Conservation (phyloP, 306 rosid genomes). For the Lathyrus tuberosus region DNA sequence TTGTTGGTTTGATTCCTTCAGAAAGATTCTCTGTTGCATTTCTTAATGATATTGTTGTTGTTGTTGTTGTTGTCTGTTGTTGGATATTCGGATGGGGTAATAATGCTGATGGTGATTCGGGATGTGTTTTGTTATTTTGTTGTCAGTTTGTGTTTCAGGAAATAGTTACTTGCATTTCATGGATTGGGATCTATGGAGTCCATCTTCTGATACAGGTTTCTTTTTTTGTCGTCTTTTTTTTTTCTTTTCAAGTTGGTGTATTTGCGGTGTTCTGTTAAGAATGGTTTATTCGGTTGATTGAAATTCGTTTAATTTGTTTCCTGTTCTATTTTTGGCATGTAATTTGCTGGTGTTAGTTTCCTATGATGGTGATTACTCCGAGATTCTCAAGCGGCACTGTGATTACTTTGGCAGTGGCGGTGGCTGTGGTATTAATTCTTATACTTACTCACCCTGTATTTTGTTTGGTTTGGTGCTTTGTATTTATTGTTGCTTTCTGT, state of each 20-base stretch:
- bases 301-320: constrained; percentile 7
- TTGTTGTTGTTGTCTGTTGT: background rate
- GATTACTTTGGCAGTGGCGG: constrained; percentile 55
- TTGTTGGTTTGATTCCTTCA: background rate
- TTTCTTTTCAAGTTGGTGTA: background rate
- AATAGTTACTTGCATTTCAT: constrained; percentile 43
- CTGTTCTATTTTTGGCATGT: constrained; percentile 28
- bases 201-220: constrained; percentile 61
- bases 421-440: constrained; percentile 50
- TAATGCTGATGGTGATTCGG: background rate
- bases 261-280: constrained; percentile 18
- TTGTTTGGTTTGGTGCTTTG: constrained; percentile 6
- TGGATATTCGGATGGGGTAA: background rate
- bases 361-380: constrained; percentile 36
- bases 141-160: constrained; percentile 48
- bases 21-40: background rate
- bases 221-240: background rate
- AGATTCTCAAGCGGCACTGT: constrained; percentile 50
- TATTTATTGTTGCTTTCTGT: constrained; percentile 20
- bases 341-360: constrained; percentile 45
- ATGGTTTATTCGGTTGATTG: background rate
- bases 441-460: constrained; percentile 16
- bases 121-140: background rate
- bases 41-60: background rate
- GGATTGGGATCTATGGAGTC: constrained; percentile 77